phyloP scores from a whole-genome alignment of 2,329 filamentous ascomycete genomes.

The Trichoderma gracile region DNA sequence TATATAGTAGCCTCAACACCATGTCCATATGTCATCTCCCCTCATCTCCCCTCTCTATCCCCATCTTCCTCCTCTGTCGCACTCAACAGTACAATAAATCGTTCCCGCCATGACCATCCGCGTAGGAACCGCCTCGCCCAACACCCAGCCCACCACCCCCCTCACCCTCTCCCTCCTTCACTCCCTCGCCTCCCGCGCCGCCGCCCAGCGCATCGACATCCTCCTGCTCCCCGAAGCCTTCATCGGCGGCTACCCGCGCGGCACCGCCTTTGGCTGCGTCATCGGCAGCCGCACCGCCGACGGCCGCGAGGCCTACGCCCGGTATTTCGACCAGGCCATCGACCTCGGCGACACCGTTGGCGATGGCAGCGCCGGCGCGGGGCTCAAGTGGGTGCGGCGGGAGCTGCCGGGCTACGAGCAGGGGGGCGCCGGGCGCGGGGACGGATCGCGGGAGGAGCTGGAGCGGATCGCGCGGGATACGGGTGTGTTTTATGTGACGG shows the following conservation, averaged over 20 bases:
- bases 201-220: constrained; percentile 58
- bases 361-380: constrained; percentile 60
- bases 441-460: constrained; percentile 73
- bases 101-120: constrained; percentile 45
- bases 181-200: constrained; percentile 63
- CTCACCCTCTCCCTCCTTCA: constrained; percentile 69
- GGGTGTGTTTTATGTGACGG: constrained; percentile 78
- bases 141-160: constrained; percentile 49
- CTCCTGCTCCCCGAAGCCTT: constrained; percentile 91
- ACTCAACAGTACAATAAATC: too few species aligned
- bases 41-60: too few species aligned
- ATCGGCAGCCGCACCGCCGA: constrained; percentile 67
- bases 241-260: constrained; percentile 87
- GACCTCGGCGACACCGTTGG: constrained; percentile 79
- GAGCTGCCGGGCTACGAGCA: constrained; percentile 45
- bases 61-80: too few species aligned
- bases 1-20: background rate
- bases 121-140: constrained; percentile 58
- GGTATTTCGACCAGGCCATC: constrained; percentile 76
- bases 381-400: constrained; percentile 68
- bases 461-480: constrained; percentile 75
- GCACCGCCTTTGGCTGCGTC: constrained; percentile 71
- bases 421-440: constrained; percentile 38
- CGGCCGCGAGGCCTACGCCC: constrained; percentile 79
- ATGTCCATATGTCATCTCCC: background rate